Evolutionary conservation across 345 rosid genomes (phyloP), one percentile per base, ranked within the genome.

Genomic region (Citrus maxima): DNA sequence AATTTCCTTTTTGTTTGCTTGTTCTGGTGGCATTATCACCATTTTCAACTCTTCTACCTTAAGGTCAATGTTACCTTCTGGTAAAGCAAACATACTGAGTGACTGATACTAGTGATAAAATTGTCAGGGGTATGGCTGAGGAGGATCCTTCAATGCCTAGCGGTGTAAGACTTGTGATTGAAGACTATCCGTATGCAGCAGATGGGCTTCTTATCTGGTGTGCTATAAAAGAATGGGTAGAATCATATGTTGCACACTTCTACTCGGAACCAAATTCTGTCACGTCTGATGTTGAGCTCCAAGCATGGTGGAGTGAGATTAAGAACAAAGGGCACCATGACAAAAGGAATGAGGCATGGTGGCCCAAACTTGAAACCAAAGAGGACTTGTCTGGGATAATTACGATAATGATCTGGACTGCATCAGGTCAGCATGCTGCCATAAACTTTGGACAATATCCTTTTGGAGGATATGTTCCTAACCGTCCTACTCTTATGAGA

Each of bases 361-460:
- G 99, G 98, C 98, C 99, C n/a, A 84, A 89, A 70, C 93, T 95
- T 70, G 65, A 86, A 58, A 87, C 93, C 71, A 84, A 85, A 42
- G 93, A 91, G 78, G 99, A 93, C 87, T 81, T 95, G 34, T 84
- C 90, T n/a, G 78, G 85, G 75, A 88, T 93, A 85, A 86, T 95
- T 67, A 87, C 97, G 56, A 93, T 75, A 61, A 88, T 93, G 84
- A 89, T 95, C 69, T 95, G 99, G 99, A 87, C 67, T 3, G 98
- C 96, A 4, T 95, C 98, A 12, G 99, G 98, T 34, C 97, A 90
- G 89, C 98, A 95, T 69, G 99, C 98, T 0, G 99, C 99, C 69
- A 80, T 95, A 27, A 95, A 95, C 87, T 95, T 95, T 25, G 99
- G 98, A 18, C 99, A 93, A 84, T 95, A 95, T 81, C 98, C 98